Evolutionary conservation across 2,329 filamentous ascomycete species (phyloP).

Genomic region (Scedosporium minutisporum): DNA sequence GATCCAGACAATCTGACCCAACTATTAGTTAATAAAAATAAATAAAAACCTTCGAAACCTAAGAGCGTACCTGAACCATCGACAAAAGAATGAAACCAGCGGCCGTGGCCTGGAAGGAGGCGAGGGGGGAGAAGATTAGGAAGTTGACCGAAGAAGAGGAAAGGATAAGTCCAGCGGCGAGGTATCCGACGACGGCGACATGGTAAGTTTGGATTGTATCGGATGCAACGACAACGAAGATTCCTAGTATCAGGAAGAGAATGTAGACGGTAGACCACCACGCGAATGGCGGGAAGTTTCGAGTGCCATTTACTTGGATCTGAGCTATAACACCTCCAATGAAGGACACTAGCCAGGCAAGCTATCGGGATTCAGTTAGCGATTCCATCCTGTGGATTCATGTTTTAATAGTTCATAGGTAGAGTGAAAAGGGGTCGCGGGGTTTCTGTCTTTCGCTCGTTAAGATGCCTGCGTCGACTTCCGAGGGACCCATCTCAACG

Average conservation of each 20-base stretch:
- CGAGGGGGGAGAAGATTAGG: slow-evolving; percentile 66
- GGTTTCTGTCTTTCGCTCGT: no score
- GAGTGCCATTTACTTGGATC: slow-evolving; percentile 23
- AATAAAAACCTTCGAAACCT: no score
- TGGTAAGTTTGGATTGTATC: slow-evolving; percentile 82
- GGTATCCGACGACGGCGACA: slow-evolving; percentile 81
- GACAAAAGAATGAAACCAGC: slow-evolving; percentile 91
- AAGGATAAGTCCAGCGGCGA: slow-evolving; percentile 73
- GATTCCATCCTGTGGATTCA: neutral
- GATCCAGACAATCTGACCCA: slow-evolving; percentile 80
- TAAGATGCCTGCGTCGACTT: no score
- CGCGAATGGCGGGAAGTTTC: slow-evolving; percentile 69
- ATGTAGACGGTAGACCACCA: slow-evolving; percentile 90
- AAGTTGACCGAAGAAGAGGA: slow-evolving; percentile 79
- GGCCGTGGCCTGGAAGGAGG: slow-evolving; percentile 72
- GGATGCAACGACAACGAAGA: slow-evolving; percentile 74
- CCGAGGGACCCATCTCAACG: no score
- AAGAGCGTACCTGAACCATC: slow-evolving; percentile 70
- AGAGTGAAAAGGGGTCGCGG: no score
- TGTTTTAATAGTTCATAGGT: no score
- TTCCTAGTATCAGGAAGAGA: slow-evolving; percentile 70
- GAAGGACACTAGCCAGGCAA: slow-evolving; percentile 92
- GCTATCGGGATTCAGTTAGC: slow-evolving; percentile 39
- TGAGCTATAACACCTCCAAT: slow-evolving; percentile 72
- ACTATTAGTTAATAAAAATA: neutral